Evolutionary conservation across 179 eudicot genomes (phyloP), one percentile per base, ranked within the genome.

Genomic region (Kewa caespitosa): DNA sequence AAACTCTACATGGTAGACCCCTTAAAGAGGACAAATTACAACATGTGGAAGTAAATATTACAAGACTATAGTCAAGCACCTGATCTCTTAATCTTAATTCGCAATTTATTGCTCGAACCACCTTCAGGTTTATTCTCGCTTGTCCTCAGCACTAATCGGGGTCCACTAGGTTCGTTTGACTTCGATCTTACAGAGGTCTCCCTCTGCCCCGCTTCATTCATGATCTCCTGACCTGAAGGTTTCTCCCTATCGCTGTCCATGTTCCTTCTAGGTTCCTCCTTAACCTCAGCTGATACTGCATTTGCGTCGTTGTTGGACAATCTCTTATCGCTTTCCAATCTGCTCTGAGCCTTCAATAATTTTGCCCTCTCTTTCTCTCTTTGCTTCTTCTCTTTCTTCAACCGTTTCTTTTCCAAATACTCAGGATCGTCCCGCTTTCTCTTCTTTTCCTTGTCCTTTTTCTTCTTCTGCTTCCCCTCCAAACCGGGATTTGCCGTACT

Each of bases 381-480:
- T 42, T 83, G 83, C 81, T 90, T 91, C 89, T 87, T 95, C 81
- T 90, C 97, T 80, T 89, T 95, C 89, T 93, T 95, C 80, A 82
- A 59, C 60, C 97, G 86, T 80, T 93, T 95, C 72, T 68, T 76
- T 74, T 93, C 97, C 75, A 83, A 62, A 76, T 89, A 88, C 79
- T 91, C 90, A 1, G 99, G 93, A 72, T 94, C 94, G 42, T 86
- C 90, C 71, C 88, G 74, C 67, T 86, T 89, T 38, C 93, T 80
- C 70, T 86, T 88, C 87, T 89, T 89, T 4, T 88, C 86, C 75
- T 87, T 89, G 39, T 79, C 79, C 38, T 80, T 82, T 67, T 80
- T 85, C 77, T 88, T 86, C 52, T 69, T 73, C 74, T 88, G 82
- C 34, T 72, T 70, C 78, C 77, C 79, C 42, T 81, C 63, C 25